These are phyloP conservation scores for Tetrapisispora taiwanensis DNA, from an alignment of 805 yeast genomes.

Conservation along the genomic window DNA sequence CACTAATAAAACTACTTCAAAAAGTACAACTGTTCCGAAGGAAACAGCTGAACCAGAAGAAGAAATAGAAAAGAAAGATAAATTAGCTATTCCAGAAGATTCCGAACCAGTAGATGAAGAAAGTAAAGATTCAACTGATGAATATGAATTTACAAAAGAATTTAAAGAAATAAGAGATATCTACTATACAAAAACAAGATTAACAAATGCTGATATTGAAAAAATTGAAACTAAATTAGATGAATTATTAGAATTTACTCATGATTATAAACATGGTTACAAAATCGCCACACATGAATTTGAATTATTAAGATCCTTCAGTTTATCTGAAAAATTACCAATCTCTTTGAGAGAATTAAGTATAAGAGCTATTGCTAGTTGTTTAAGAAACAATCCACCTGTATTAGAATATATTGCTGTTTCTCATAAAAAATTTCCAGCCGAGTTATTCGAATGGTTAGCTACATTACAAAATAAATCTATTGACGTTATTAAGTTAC, in stretches of 20 bases:
- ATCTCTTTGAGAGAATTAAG: slow-evolving; percentile 37
- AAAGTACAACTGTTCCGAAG: not conserved
- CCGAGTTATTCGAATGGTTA: slow-evolving; percentile 1
- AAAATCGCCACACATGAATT: slow-evolving; percentile 32
- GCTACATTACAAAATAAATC: not conserved
- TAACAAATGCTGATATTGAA: slow-evolving; percentile 8
- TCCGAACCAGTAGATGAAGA: not conserved
- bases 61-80: not conserved
- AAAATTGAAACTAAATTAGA: slow-evolving; percentile 23
- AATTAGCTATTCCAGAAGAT: not conserved
- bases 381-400: slow-evolving; percentile 65
- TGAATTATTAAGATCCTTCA: slow-evolving; percentile 9
- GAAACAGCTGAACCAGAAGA: not conserved
- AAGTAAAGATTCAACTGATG: not conserved
- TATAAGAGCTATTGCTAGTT: slow-evolving; percentile 51
- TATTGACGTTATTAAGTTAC: slow-evolving; percentile 1
- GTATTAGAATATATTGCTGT: slow-evolving; percentile 36
- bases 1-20: not conserved
- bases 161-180: slow-evolving; percentile 24
- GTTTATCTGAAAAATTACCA: slow-evolving; percentile 12
- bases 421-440: slow-evolving; percentile 23
- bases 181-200: slow-evolving; percentile 5
- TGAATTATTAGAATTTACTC: slow-evolving; percentile 49
- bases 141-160: slow-evolving; percentile 23
- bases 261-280: slow-evolving; percentile 54